Percentiles rank a stretch among this genome's conserved stretches.
Conservation (phyloP, 805 yeast species). For the Wickerhamiella galacta region DNA sequence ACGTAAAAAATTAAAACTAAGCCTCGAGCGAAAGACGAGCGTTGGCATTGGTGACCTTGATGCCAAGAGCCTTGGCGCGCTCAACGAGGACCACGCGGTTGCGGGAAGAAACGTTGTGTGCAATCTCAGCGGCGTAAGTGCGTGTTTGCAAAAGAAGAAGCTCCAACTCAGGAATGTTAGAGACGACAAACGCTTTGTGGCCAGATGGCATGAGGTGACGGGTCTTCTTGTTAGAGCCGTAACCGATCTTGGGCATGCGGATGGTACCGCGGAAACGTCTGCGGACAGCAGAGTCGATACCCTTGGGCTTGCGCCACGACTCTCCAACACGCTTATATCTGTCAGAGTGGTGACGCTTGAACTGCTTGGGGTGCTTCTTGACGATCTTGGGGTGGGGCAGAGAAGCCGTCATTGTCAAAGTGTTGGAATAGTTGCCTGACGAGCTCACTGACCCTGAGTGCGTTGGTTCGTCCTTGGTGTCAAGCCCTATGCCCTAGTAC, state of each 20-base stretch:
- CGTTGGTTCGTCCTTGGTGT: too few relatives aligned
- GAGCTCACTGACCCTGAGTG: too few relatives aligned
- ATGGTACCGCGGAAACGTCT: slow-evolving; percentile 98
- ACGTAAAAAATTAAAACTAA: slow-evolving; percentile 29
- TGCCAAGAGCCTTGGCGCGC: slow-evolving; percentile 95
- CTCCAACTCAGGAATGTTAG: slow-evolving; percentile 87
- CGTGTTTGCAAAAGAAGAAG: slow-evolving; percentile 91
- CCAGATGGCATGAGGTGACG: slow-evolving; percentile 92
- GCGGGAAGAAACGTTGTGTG: slow-evolving; percentile 95
- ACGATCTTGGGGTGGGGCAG: slow-evolving; percentile 98
- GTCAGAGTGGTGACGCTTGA: slow-evolving; percentile 99
- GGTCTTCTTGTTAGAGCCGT: slow-evolving; percentile 99
- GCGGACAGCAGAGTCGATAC: slow-evolving; percentile 99
- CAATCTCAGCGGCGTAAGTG: slow-evolving; percentile 99
- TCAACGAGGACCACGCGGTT: slow-evolving; percentile 94
- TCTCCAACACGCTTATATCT: slow-evolving; percentile 96
- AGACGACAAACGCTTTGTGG: slow-evolving; percentile 90
- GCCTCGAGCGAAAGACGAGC: slow-evolving; percentile 98
- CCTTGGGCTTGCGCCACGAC: slow-evolving; percentile 99
- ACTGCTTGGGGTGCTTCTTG: slow-evolving; percentile 97
- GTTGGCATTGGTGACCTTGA: slow-evolving; percentile 97
- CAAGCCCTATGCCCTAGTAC: too few relatives aligned
- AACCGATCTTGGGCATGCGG: slow-evolving; percentile 98
- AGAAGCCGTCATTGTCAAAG: slow-evolving; percentile 93
- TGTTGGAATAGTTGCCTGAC: too few relatives aligned